Evolutionary conservation across 2,329 filamentous ascomycete genomes (phyloP), one percentile per base, ranked within the genome.

Genomic region (Aspergillus vadensis): DNA sequence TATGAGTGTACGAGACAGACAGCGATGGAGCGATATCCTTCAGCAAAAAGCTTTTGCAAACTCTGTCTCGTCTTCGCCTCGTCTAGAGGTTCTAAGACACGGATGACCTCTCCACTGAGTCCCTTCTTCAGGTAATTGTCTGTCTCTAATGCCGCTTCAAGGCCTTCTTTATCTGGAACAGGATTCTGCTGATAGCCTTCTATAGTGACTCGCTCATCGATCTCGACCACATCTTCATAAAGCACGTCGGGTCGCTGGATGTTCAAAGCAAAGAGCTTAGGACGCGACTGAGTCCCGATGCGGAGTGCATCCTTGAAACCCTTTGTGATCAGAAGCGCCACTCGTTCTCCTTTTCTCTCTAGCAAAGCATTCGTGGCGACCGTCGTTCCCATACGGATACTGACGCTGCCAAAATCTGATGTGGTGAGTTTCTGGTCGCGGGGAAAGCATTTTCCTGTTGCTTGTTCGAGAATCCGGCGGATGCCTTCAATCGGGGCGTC

Each of bases 211-310:
- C 93, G 83, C 81, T 97, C 93, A 61, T 96, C 89, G 49, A 97
- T 83, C 77, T 97, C 93, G 19, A 97, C 83, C 0, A 97, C 92
- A 32, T 81, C 82, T 72, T 92, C 88, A 69, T 96, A 96, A 9
- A 97, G 78, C 7, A 96, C 90, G 64, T 95, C 92, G 0, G 92
- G 92, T 72, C 93, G 17, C 17, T 92, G 63, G 85, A 83, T 70
- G 96, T 96, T 17, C 90, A 90, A 56, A 97, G 80, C 93, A 70
- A 97, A 97, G 65, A 97, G 96, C 72, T 89, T 89, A 17, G 93
- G 93, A 49, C 93, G 83, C 23, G 89, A 91, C 79, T 97, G 93
- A 75, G 96, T 96, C 8, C 93, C 93, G 70, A 97, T 97, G 54
- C 88, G 85, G 30, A 97, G 80, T 64, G 92, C 92, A 76, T 97